Conservation (phyloP, 768 basidiomycete species). For the Asterophora lycoperdoides region DNA sequence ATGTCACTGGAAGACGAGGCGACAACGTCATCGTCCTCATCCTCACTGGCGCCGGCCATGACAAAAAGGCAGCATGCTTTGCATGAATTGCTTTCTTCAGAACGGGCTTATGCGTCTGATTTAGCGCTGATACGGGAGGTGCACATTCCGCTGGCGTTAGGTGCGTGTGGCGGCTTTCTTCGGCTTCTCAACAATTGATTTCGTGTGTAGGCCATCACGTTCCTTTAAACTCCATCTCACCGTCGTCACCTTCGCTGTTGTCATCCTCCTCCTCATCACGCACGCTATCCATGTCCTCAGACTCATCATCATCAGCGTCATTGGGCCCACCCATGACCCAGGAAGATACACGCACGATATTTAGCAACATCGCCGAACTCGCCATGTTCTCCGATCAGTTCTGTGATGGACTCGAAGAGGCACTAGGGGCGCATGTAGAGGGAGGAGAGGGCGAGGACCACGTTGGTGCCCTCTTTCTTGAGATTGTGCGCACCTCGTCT, state of each 20-base stretch:
- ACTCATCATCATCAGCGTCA: constrained; percentile 39
- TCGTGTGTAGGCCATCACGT: constrained; percentile 31
- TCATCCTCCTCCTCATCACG: constrained; percentile 48
- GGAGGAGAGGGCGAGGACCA: constrained; percentile 64
- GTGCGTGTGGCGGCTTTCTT: constrained; percentile 33
- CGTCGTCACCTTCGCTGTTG: constrained; percentile 43
- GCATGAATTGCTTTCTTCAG: constrained; percentile 72
- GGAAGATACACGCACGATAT: constrained; percentile 69
- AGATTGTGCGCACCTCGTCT: constrained; percentile 54
- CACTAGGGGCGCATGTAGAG: constrained; percentile 58
- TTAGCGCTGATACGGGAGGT: constrained; percentile 73
- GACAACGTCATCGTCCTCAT: constrained; percentile 21
- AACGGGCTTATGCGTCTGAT: constrained; percentile 81
- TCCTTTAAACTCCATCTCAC: constrained; percentile 19
- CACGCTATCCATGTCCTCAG: constrained; percentile 49
- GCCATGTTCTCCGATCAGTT: constrained; percentile 69
- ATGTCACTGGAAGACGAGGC: constrained; percentile 23
- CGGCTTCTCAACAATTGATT: neutral
- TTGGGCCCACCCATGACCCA: constrained; percentile 59
- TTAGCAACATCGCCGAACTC: constrained; percentile 72
- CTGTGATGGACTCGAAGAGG: constrained; percentile 58
- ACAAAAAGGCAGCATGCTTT: constrained; percentile 77
- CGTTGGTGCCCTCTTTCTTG: constrained; percentile 68
- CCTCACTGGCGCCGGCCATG: constrained; percentile 27
- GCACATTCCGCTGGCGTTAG: constrained; percentile 75